These are phyloP conservation scores for Bimuria novae-zelandiae DNA, from an alignment of 2,329 filamentous ascomycete genomes.

Conservation along the genomic window DNA sequence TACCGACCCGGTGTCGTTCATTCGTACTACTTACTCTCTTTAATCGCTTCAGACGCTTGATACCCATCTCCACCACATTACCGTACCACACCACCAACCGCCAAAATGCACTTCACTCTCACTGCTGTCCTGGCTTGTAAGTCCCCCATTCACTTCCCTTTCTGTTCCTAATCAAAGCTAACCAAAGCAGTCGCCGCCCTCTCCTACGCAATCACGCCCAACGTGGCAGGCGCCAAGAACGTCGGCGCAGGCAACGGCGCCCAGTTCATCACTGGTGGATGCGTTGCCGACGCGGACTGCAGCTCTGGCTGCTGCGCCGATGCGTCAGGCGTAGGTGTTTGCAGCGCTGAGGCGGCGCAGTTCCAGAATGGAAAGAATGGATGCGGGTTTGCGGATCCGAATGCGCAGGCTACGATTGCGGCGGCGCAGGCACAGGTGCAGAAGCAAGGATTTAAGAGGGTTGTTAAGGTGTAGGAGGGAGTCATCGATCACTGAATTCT, in stretches of 20 bases:
- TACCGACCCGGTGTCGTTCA: slow-evolving; percentile 38
- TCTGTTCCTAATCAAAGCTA: background rate
- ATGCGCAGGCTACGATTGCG: slow-evolving; percentile 32
- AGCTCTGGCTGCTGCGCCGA: slow-evolving; percentile 32
- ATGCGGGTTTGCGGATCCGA: slow-evolving; percentile 36
- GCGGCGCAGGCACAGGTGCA: slow-evolving; percentile 36
- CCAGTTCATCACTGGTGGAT: slow-evolving; percentile 40
- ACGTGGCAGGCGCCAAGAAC: slow-evolving; percentile 32
- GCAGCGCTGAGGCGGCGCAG: slow-evolving; percentile 33
- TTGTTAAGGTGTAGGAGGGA: slow-evolving; percentile 10
- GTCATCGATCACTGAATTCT: too few species aligned
- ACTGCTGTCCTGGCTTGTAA: slow-evolving; percentile 21
- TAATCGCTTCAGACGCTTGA: slow-evolving; percentile 10
- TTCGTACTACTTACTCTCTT: slow-evolving; percentile 19
- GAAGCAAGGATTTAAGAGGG: slow-evolving; percentile 37
- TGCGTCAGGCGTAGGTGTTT: slow-evolving; percentile 30
- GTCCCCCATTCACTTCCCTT: background rate
- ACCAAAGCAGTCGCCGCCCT: slow-evolving; percentile 14
- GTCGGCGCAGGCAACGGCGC: slow-evolving; percentile 33
- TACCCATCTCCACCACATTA: background rate
- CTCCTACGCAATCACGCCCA: slow-evolving; percentile 26
- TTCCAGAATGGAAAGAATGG: slow-evolving; percentile 39
- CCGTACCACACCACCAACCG: slow-evolving; percentile 9
- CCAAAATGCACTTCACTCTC: slow-evolving; percentile 28
- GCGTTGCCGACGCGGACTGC: slow-evolving; percentile 36